These are phyloP conservation scores for Leavenworthia alabamica DNA, from an alignment of 345 rosid genomes.

Conservation along the genomic window DNA sequence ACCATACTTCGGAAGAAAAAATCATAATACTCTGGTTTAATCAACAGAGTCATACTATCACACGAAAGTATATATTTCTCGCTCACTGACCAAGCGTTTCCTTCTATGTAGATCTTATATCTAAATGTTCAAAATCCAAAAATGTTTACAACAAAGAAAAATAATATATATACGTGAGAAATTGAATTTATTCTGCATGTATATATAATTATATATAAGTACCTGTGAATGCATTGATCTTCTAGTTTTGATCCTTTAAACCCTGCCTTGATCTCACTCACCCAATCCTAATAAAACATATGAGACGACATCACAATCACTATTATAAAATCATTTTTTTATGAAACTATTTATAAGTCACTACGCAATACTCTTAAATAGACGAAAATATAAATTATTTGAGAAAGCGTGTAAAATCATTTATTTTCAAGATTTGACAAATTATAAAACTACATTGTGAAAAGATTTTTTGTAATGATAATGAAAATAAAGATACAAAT, in stretches of 20 bases:
- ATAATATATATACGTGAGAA: background rate
- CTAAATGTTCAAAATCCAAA: constrained; percentile 16
- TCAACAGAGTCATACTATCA: constrained; percentile 37
- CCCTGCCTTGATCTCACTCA: constrained; percentile 30
- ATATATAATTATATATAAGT: background rate
- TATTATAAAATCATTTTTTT: no score
- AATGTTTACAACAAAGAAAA: background rate
- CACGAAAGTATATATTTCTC: constrained; percentile 48
- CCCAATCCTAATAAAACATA: constrained; percentile 38
- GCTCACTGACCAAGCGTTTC: constrained; percentile 49
- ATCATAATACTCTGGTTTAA: constrained; percentile 42
- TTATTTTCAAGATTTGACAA: background rate
- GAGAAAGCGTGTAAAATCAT: background rate
- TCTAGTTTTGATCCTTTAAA: constrained; percentile 38
- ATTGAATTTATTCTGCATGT: no score
- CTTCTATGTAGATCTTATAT: constrained; percentile 54
- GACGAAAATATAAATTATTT: no score
- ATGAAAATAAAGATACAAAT: no score
- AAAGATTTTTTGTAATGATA: no score
- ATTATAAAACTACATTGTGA: no score
- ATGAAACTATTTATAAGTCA: no score
- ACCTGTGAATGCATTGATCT: constrained; percentile 60
- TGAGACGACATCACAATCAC: no score
- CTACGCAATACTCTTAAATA: no score
- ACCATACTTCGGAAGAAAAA: constrained; percentile 42